phyloP scores from a whole-genome alignment of 202 grass and related monocot species.

The Saccharum hybrid region DNA sequence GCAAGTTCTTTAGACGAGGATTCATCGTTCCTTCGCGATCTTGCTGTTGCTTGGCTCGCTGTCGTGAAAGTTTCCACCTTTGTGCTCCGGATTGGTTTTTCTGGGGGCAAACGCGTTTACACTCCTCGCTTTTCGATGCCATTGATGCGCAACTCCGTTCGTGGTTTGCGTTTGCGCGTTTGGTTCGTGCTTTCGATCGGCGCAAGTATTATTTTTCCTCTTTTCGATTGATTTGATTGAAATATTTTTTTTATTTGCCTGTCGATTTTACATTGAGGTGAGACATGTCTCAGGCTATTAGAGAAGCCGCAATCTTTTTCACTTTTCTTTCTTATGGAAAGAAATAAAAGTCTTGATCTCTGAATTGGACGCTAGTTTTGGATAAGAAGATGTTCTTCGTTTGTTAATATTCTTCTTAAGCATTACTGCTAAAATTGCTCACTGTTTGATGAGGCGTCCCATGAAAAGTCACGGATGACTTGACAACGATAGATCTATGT shows the following conservation, averaged over 20 bases:
- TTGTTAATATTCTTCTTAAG: background rate
- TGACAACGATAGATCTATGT: conserved; percentile 43
- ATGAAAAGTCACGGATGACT: conserved; percentile 23
- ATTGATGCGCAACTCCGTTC: conserved; percentile 8
- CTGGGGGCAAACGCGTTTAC: background rate
- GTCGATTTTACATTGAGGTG: conserved; percentile 10
- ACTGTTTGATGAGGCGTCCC: background rate
- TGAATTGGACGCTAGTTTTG: background rate
- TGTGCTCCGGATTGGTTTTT: background rate
- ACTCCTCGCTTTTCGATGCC: background rate
- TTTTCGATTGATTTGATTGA: too few species aligned
- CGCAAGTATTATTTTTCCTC: background rate
- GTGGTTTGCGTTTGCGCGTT: background rate
- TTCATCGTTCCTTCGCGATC: background rate
- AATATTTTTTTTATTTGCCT: background rate
- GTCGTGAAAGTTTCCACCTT: background rate
- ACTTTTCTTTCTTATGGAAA: background rate
- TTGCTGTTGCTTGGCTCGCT: background rate
- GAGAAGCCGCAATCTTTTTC: background rate
- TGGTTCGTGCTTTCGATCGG: background rate
- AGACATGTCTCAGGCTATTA: background rate
- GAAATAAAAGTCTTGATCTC: conserved; percentile 9
- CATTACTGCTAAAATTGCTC: background rate
- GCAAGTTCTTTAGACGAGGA: background rate
- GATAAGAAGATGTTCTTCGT: conserved; percentile 13